Evolutionary conservation across 306 rosid genomes (phyloP), one percentile per base, ranked within the genome.

Genomic region (peach (Prunus persica)): DNA sequence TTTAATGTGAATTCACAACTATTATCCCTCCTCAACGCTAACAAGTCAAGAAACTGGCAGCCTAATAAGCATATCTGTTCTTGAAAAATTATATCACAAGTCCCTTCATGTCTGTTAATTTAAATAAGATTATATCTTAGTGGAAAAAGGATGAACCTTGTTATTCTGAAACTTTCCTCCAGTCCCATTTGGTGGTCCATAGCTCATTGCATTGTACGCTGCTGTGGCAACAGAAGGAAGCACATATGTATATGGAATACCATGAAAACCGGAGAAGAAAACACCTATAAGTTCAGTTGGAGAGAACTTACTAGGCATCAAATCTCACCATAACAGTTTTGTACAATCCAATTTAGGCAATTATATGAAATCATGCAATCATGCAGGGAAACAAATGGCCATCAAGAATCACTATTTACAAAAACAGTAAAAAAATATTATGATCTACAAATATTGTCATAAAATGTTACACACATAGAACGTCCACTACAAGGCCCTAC

Each of bases 211-310:
- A 80, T 86, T 90, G 81, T 89, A 89, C 8, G 91, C 73, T 8
- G 92, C 88, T 83, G 96, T 84, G 82, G 91, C 87, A 88, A 89
- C 91, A 86, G 90, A 87, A 88, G 88, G 92, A 87, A 89, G 86
- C 86, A 88, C 87, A 80, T 83, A 69, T 73, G 90, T 46, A 79
- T 86, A 84, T 79, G 87, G 91, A 76, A 77, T 88, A 81, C 91
- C 91, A 41, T 84, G 91, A 87, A 89, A 86, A 83, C 93, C 94
- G 41, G 84, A 82, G 87, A 83, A 78, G 87, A 55, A 87, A 86
- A 83, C 92, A 85, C 88, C 88, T 84, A 84, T 75, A 84, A 25
- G 67, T 85, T 78, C 76, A 65, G 88, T 74, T 78, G 71, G 84
- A 74, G 51, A 64, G 60, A 69, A 71, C 80, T 72, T 76, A 72